Conservation (phyloP, 176 grass and related monocot species). For the Triticum urartu region DNA sequence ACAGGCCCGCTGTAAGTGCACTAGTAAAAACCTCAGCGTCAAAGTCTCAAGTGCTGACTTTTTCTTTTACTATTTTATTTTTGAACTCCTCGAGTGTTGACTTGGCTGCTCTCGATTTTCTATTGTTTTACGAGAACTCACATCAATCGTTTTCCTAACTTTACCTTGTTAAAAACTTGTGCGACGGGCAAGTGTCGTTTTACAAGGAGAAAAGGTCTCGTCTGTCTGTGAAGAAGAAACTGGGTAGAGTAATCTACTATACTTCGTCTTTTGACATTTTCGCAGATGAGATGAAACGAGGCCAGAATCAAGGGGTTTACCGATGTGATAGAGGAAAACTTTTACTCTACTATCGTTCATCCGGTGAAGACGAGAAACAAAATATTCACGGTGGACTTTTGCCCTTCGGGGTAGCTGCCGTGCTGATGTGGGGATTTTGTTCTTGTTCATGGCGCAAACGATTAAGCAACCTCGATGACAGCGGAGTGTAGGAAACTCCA, state of each 20-base stretch:
- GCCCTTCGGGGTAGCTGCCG: not conserved
- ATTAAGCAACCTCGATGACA: not conserved
- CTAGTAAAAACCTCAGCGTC: too few species aligned
- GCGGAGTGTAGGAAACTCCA: not conserved
- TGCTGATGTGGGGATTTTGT: not conserved
- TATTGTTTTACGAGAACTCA: not conserved
- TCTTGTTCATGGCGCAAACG: not conserved
- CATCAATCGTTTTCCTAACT: slow-evolving; percentile 2
- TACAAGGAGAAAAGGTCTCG: not conserved
- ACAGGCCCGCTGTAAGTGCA: not conserved
- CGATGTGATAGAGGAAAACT: not conserved
- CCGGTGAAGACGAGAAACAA: not conserved
- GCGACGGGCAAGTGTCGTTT: slow-evolving; percentile 29
- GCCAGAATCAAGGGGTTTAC: not conserved
- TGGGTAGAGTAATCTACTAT: not conserved
- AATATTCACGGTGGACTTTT: not conserved
- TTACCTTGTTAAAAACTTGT: slow-evolving; percentile 12
- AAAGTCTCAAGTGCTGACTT: not conserved
- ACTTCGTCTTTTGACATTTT: not conserved
- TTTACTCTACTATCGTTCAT: not conserved
- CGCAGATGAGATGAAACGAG: not conserved
- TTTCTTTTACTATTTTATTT: not conserved
- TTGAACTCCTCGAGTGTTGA: not conserved
- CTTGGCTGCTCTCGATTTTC: not conserved
- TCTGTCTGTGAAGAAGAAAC: not conserved